Percentiles rank a stretch among this genome's conserved stretches.
Evolutionary conservation across 306 rosid genomes (phyloP).

Genomic region (Citrullus amarus): DNA sequence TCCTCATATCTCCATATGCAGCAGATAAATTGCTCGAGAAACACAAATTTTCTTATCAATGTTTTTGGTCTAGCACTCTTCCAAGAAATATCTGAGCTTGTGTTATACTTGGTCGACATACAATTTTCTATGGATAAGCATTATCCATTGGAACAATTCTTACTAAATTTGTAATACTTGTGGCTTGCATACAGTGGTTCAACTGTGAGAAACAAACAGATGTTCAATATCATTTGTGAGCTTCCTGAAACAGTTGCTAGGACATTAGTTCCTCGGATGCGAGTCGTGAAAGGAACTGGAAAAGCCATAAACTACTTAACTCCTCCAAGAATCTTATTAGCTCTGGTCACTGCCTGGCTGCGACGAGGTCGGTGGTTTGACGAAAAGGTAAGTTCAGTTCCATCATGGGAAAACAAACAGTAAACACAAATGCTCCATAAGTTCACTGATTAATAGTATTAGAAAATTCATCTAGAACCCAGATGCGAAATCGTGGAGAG

Average conservation of each 20-base stretch:
- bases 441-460: background rate
- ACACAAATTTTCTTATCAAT: background rate
- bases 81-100: background rate
- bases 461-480: background rate
- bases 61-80: background rate
- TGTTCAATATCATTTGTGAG: slow-evolving; percentile 90
- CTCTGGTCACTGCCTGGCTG: slow-evolving; percentile 84
- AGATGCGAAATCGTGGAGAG: background rate
- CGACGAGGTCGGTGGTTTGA: slow-evolving; percentile 95
- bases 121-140: background rate
- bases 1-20: background rate
- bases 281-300: slow-evolving; percentile 85
- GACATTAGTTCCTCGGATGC: slow-evolving; percentile 87
- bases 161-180: background rate
- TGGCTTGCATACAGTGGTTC: slow-evolving; percentile 58
- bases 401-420: background rate
- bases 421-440: background rate
- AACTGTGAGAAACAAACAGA: slow-evolving; percentile 58
- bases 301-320: slow-evolving; percentile 84
- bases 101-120: background rate
- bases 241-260: slow-evolving; percentile 96
- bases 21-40: background rate
- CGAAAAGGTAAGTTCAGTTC: slow-evolving; percentile 41
- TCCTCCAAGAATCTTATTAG: slow-evolving; percentile 89
- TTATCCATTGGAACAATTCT: background rate